phyloP scores from a whole-genome alignment of 2,329 filamentous ascomycete species.

The Cytospora leucostoma region DNA sequence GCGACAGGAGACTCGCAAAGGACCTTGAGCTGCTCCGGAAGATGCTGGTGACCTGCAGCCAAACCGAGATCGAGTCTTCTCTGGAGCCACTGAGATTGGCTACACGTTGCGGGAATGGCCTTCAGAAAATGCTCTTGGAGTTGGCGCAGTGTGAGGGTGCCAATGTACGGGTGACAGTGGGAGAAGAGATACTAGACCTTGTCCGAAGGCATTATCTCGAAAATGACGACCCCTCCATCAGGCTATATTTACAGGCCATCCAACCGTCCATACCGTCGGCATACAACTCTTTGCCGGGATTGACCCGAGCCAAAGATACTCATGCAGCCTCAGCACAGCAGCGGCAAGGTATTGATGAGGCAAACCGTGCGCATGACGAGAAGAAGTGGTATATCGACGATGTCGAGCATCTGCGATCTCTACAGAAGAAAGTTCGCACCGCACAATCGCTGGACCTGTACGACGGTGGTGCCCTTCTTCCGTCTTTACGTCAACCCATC shows the following conservation, averaged over 20 bases:
- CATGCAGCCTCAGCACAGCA: constrained; percentile 1
- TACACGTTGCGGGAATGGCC: background rate
- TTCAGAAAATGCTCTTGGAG: background rate
- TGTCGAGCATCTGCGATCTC: background rate
- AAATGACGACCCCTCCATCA: constrained; percentile 27
- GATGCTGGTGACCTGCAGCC: constrained; percentile 32
- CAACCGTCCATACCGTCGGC: constrained; percentile 3
- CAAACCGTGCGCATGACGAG: background rate
- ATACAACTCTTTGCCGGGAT: constrained; percentile 16
- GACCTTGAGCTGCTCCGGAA: constrained; percentile 35
- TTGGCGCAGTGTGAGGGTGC: no score
- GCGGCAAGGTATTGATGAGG: background rate
- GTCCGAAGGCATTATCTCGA: constrained; percentile 33
- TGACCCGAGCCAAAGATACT: background rate
- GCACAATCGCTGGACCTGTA: background rate
- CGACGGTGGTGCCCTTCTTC: constrained; percentile 15
- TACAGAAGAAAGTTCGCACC: background rate
- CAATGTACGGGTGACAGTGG: constrained; percentile 10
- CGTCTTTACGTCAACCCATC: constrained; percentile 3
- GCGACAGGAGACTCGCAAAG: constrained; percentile 32
- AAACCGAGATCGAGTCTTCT: background rate
- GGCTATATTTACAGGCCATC: constrained; percentile 29
- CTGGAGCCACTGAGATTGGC: background rate
- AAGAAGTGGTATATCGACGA: constrained; percentile 23
- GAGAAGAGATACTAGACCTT: constrained; percentile 30